Base-by-base conservation (phyloP, 2,329 filamentous ascomycete species). In the Fusarium continuum region DNA sequence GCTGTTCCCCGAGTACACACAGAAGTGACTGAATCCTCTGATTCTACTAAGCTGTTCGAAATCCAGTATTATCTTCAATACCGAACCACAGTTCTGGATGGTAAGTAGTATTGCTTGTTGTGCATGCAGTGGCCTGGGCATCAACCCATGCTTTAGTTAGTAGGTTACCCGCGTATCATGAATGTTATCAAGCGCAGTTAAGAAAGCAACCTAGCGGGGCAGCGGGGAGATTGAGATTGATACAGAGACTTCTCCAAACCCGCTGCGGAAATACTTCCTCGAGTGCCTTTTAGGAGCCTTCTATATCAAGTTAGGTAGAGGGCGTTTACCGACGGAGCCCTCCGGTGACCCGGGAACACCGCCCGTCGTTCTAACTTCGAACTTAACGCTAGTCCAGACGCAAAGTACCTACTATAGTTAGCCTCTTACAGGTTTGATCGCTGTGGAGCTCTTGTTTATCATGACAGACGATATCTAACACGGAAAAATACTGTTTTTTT, bases 301-400 rank as follows among this genome's bases (percentile, higher is more conserved):
- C 44, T 54, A 6, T 17, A 59, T 53, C 34, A 29, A 60, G 49
- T 32, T 39, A 54, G 38, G n/a, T n/a, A 41, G 20, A 26, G 34
- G 35, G 43, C 35, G 47, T 43, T 59, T 52, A 58, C 50, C 49
- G 48, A 61, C 64, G 68, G 68, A 60, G 62, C 59, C 62, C 66
- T 65, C 68, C 66, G 62, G 62, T 39, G 48, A 46, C 56, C 56
- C 51, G 55, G 53, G 51, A 34, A 41, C 45, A 46, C 51, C 45
- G 50, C 49, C 29, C 29, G 44, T 48, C 35, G 47, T 49, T 46
- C 61, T 63, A 64, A 41, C 29, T 22, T n/a, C n/a, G n/a, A n/a
- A n/a, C n/a, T n/a, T n/a, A n/a, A n/a, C n/a, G n/a, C n/a, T n/a
- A n/a, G n/a, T n/a, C n/a, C n/a, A n/a, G n/a, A n/a, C n/a, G n/a